These are phyloP conservation scores for Gossypium lobatum DNA, from an alignment of 441 rosid genomes.

Conservation along the genomic window DNA sequence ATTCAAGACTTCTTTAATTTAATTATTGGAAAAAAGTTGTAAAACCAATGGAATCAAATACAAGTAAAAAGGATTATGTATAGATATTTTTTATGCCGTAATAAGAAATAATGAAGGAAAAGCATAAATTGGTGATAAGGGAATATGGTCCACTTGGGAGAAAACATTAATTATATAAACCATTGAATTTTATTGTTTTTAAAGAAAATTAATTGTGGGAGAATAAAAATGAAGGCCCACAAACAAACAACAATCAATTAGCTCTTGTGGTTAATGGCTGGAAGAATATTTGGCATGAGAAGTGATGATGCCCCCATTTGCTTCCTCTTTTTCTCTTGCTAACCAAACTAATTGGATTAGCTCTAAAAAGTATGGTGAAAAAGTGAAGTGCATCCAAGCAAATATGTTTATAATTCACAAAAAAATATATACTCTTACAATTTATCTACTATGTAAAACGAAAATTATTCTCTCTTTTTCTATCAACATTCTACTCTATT, in stretches of 20 bases:
- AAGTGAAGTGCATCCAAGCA: too few relatives aligned
- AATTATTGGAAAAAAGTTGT: neutral
- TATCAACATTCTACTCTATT: too few relatives aligned
- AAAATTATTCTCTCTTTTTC: too few relatives aligned
- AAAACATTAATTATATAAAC: too few relatives aligned
- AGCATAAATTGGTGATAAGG: slow-evolving; percentile 10
- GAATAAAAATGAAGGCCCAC: slow-evolving; percentile 40
- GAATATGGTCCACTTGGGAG: slow-evolving; percentile 11
- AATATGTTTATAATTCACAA: too few relatives aligned
- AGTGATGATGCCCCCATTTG: slow-evolving; percentile 41
- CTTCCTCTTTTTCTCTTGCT: neutral
- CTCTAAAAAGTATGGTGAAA: neutral
- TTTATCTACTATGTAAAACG: too few relatives aligned
- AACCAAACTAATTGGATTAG: too few relatives aligned
- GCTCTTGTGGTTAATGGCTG: slow-evolving; percentile 36
- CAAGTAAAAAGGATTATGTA: neutral
- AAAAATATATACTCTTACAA: too few relatives aligned
- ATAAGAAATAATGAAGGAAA: neutral
- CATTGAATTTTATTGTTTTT: too few relatives aligned
- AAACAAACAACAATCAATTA: slow-evolving; percentile 42
- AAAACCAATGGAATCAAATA: slow-evolving; percentile 2
- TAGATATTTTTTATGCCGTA: neutral
- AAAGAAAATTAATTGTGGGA: neutral
- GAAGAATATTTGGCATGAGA: slow-evolving; percentile 28
- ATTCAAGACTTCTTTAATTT: neutral